Conservation (phyloP, 1,284 basidiomycete genomes). For the Vanrija sp. region DNA sequence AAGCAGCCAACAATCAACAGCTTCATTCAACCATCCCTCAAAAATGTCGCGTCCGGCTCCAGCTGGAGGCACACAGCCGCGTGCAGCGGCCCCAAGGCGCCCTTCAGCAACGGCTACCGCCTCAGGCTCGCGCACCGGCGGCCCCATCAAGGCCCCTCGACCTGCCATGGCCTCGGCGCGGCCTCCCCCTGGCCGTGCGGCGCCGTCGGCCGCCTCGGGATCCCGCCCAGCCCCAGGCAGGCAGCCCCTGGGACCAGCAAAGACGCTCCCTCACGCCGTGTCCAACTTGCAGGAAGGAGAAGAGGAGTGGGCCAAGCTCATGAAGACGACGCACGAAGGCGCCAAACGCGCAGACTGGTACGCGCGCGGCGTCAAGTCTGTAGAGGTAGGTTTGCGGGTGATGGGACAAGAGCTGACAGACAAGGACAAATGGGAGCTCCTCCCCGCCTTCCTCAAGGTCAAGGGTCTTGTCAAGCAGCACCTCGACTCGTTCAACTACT, state of each 20-base stretch:
- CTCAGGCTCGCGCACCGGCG: slow-evolving; percentile 5
- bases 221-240: slow-evolving; percentile 2
- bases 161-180: not conserved
- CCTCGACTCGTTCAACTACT: slow-evolving; percentile 99
- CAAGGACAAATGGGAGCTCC: slow-evolving; percentile 94
- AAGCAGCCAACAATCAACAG: too few species aligned
- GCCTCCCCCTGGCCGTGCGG: not conserved
- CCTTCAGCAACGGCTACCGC: not conserved
- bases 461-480: slow-evolving; percentile 99
- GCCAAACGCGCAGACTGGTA: slow-evolving; percentile 38
- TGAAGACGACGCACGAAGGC: slow-evolving; percentile 34
- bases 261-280: not conserved
- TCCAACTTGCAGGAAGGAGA: slow-evolving; percentile 28
- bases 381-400: slow-evolving; percentile 48
- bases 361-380: slow-evolving; percentile 53
- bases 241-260: slow-evolving; percentile 22
- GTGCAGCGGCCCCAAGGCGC: too few species aligned
- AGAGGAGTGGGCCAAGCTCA: slow-evolving; percentile 47
- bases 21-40: too few species aligned
- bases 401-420: not conserved
- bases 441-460: slow-evolving; percentile 91
- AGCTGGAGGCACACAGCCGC: too few species aligned
- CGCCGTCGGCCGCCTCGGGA: not conserved
- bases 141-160: not conserved
- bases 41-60: too few species aligned